Evolutionary conservation across 2,329 filamentous ascomycete genomes (phyloP).

Genomic region (Claviceps capensis): DNA sequence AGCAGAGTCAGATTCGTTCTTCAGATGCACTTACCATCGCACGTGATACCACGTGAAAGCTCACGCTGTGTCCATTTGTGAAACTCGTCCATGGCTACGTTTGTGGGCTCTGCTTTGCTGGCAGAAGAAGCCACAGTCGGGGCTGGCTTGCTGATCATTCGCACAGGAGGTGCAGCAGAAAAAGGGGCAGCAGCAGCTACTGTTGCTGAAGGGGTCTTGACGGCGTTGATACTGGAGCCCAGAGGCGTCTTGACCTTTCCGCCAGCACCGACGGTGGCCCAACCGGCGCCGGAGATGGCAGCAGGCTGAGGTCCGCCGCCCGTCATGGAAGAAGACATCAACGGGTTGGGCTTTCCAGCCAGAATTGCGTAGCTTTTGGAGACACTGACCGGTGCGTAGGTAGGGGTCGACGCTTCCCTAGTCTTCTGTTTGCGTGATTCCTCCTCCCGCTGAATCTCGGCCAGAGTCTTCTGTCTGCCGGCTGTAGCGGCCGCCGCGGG

Average conservation of each 20-base stretch:
- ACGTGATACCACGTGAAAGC: constrained; percentile 53
- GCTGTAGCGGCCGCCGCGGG: constrained; percentile 12
- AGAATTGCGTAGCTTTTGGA: constrained; percentile 93
- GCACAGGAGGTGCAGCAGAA: constrained; percentile 25
- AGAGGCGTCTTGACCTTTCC: constrained; percentile 76
- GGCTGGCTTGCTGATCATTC: constrained; percentile 34
- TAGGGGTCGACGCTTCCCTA: constrained; percentile 34
- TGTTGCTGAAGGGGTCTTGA: constrained; percentile 28
- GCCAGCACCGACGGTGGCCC: constrained; percentile 90
- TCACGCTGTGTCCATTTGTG: constrained; percentile 81
- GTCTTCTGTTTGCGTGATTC: constrained; percentile 65
- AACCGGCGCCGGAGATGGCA: constrained; percentile 36
- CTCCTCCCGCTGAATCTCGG: constrained; percentile 94
- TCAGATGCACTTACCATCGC: constrained; percentile 33
- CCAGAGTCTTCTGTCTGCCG: constrained; percentile 70
- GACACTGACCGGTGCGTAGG: constrained; percentile 31
- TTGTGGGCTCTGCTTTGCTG: constrained; percentile 23
- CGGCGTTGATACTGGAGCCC: constrained; percentile 25
- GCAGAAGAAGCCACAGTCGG: constrained; percentile 28
- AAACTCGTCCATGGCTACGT: constrained; percentile 71
- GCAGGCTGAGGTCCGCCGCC: constrained; percentile 22
- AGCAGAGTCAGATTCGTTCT: constrained; percentile 17
- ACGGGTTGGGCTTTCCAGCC: constrained; percentile 55
- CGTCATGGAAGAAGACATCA: background rate
- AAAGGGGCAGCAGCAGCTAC: constrained; percentile 6